Evolutionary conservation across 2,329 filamentous ascomycete species (phyloP).

Genomic region (Periconia digitata): DNA sequence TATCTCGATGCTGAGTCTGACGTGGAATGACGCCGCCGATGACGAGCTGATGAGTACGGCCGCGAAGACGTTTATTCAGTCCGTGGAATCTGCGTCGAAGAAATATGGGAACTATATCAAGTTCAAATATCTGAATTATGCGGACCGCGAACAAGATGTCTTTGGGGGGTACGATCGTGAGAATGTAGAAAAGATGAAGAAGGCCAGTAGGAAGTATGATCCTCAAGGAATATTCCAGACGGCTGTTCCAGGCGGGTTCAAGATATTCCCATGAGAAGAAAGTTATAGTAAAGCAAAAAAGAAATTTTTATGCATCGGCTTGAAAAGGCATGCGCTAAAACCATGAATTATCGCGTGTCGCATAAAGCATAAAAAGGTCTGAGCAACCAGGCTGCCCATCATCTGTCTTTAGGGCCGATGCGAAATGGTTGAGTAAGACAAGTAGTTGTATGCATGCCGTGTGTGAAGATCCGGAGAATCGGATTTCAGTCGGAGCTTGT

Average conservation of each 20-base stretch:
- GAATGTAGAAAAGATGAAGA: conserved; percentile 19
- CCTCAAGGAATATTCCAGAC: conserved; percentile 42
- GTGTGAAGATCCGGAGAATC: too few relatives aligned
- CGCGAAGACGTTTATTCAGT: conserved; percentile 3
- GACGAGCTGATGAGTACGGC: conserved; percentile 8
- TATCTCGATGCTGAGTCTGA: neutral
- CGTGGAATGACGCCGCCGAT: neutral
- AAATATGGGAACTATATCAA: neutral
- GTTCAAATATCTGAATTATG: conserved; percentile 32
- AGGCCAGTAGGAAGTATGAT: conserved; percentile 41
- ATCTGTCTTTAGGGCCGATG: too few relatives aligned
- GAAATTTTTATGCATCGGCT: too few relatives aligned
- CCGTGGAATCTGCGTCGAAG: neutral
- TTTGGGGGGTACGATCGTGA: conserved; percentile 20
- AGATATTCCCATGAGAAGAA: conserved; percentile 27
- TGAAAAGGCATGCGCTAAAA: too few relatives aligned
- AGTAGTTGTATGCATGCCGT: too few relatives aligned
- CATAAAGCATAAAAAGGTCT: too few relatives aligned
- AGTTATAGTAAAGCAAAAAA: too few relatives aligned
- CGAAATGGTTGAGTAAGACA: too few relatives aligned
- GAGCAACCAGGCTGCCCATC: too few relatives aligned
- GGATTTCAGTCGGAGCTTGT: too few relatives aligned
- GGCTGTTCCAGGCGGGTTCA: conserved; percentile 45
- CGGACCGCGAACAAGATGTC: conserved; percentile 32
- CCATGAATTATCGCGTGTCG: too few relatives aligned